Evolutionary conservation across 2,329 filamentous ascomycete species (phyloP).

Genomic region (Spiromastix sp.): DNA sequence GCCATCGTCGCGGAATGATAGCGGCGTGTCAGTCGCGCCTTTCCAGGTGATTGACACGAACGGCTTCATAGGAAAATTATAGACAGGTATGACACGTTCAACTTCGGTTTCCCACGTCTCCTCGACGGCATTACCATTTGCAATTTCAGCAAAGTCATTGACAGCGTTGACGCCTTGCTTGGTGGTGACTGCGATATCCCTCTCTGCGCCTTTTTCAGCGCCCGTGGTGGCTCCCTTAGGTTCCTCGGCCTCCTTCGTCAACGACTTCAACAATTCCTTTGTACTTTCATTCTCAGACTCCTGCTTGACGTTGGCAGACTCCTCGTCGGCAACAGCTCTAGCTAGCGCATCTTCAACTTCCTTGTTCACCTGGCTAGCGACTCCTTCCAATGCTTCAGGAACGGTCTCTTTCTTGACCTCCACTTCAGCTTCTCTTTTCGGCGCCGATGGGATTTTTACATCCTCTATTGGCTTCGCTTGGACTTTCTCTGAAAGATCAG

Average conservation of each 20-base stretch:
- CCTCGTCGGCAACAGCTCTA: constrained; percentile 44
- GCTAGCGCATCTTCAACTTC: constrained; percentile 57
- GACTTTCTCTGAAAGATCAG: background rate
- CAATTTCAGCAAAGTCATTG: constrained; percentile 40
- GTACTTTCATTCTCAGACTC: constrained; percentile 25
- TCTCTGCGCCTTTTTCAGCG: constrained; percentile 40
- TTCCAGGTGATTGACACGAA: constrained; percentile 80
- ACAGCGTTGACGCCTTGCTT: constrained; percentile 28
- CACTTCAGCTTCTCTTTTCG: constrained; percentile 1
- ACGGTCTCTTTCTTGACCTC: constrained; percentile 50
- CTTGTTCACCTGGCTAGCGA: constrained; percentile 50
- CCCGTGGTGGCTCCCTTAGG: constrained; percentile 33
- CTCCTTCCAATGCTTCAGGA: constrained; percentile 55
- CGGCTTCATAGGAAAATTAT: constrained; percentile 93
- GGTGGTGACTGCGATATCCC: constrained; percentile 46
- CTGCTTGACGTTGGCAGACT: constrained; percentile 27
- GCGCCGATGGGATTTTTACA: constrained; percentile 7
- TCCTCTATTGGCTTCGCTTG: constrained; percentile 2
- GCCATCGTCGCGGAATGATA: constrained; percentile 62
- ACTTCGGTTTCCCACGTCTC: constrained; percentile 50
- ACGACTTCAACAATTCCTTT: constrained; percentile 23
- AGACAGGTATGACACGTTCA: constrained; percentile 61
- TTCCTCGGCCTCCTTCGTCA: constrained; percentile 20
- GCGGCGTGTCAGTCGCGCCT: constrained; percentile 36
- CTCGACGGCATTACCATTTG: constrained; percentile 5